Evolutionary conservation across 495 filamentous ascomycete species (phyloP), one percentile per base, ranked within the genome.

Genomic region (Aspergillus asperescens): DNA sequence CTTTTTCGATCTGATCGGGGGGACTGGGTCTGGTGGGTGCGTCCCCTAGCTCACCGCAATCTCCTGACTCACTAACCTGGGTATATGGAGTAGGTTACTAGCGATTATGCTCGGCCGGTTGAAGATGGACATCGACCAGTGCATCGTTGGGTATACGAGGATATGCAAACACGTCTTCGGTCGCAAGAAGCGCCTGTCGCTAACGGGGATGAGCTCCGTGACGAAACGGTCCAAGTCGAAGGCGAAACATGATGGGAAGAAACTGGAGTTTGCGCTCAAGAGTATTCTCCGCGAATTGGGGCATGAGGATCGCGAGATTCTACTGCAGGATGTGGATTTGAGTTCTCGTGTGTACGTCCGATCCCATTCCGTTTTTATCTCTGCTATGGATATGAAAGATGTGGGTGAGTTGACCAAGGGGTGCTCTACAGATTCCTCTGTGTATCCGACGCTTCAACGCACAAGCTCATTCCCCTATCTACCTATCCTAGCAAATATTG

Each of bases 341-440:
- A 54, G 59, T 9, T 69, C 63, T 58, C 63, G 66, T 58, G 69
- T 74, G 69, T 76, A 63, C 48, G 50, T 57, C 8, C n/a, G n/a
- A 34, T 23, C 43, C 46, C 12, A 22, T 29, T 35, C 9, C 24
- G 0, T 40, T 6, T 39, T 43, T 34, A 8, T 39, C 10, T 39
- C 38, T 37, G 1, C 45, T 49, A 24, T 50, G 28, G 23, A 20
- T 19, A 19, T 3, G 25, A 32, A 32, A 25, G n/a, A n/a, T n/a
- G n/a, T n/a, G n/a, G n/a, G n/a, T n/a, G n/a, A n/a, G n/a, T n/a
- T n/a, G n/a, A n/a, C n/a, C n/a, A n/a, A n/a, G n/a, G n/a, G n/a
- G n/a, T n/a, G n/a, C n/a, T 32, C 10, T 3, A 32, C 24, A 82
- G 78, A 20, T 80, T 79, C 44, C 69, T 80, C 24, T 81, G 75